Percentiles rank a stretch among this genome's conserved stretches.
Conservation (phyloP, 106 monocot genomes). For the Cymbidium sinense region DNA sequence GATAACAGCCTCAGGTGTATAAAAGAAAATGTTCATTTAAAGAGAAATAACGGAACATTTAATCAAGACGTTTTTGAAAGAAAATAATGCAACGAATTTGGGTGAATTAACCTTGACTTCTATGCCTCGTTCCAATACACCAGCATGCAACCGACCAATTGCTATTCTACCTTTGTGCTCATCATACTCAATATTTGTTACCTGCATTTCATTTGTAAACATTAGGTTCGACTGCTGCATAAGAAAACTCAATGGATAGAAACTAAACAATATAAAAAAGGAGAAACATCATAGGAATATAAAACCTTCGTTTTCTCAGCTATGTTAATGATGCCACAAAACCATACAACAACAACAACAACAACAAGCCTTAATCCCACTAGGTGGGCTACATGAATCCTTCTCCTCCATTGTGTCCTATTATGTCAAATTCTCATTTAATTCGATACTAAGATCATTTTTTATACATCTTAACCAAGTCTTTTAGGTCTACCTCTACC, state of each 20-base stretch:
- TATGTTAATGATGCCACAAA: not conserved
- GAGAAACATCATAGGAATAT: too few species aligned
- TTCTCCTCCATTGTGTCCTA: too few species aligned
- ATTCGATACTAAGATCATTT: too few species aligned
- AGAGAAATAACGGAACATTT: not conserved
- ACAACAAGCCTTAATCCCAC: too few species aligned
- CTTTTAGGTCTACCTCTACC: too few species aligned
- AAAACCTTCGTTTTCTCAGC: not conserved
- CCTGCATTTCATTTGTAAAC: slow-evolving; percentile 34
- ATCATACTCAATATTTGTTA: slow-evolving; percentile 89
- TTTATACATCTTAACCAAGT: too few species aligned
- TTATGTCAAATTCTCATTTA: too few species aligned
- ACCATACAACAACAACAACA: too few species aligned
- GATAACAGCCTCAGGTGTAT: not conserved
- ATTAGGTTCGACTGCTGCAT: not conserved
- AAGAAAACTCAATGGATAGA: not conserved
- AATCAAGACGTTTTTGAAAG: not conserved
- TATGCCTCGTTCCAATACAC: slow-evolving; percentile 61
- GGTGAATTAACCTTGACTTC: slow-evolving; percentile 78
- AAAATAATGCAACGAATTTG: not conserved
- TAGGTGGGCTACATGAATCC: too few species aligned
- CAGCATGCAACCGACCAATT: slow-evolving; percentile 91
- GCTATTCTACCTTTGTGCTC: slow-evolving; percentile 98
- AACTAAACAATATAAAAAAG: not conserved
- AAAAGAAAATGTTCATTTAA: not conserved